A percentile compares a stretch with the other conserved stretches of the same genome.
Conservation (phyloP, 306 rosid genomes). For the Trifolium subterraneum region DNA sequence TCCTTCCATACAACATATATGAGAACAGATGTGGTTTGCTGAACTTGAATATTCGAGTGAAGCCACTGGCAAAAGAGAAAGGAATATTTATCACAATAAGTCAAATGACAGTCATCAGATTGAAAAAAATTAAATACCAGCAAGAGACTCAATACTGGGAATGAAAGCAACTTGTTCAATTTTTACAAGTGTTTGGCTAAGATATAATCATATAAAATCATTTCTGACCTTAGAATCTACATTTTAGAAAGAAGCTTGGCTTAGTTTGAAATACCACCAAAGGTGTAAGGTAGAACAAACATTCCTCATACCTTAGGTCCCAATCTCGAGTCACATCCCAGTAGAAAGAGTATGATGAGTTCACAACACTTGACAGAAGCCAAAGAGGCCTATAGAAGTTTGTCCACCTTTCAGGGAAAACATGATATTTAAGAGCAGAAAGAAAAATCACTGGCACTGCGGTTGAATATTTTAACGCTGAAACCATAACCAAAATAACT, state of each 20-base stretch:
- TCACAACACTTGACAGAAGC: constrained; percentile 90
- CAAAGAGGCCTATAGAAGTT: constrained; percentile 94
- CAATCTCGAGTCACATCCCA: constrained; percentile 99
- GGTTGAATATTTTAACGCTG: constrained; percentile 95
- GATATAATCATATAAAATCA: constrained; percentile 25
- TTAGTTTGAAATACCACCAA: constrained; percentile 23
- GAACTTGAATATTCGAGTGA: constrained; percentile 90
- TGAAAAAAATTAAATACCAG: constrained; percentile 24
- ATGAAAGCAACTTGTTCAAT: constrained; percentile 21
- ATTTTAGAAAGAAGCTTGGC: constrained; percentile 26
- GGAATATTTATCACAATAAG: constrained; percentile 34
- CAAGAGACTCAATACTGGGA: constrained; percentile 22
- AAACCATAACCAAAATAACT: constrained; percentile 54
- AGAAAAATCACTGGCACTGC: constrained; percentile 96
- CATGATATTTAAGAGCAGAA: constrained; percentile 92
- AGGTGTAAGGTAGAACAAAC: constrained; percentile 27
- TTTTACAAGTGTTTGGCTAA: constrained; percentile 28
- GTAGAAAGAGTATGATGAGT: constrained; percentile 94
- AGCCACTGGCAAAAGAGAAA: constrained; percentile 66
- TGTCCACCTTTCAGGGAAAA: constrained; percentile 83
- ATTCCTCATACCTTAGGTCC: constrained; percentile 83
- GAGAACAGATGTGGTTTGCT: constrained; percentile 65
- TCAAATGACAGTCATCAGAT: constrained; percentile 9
- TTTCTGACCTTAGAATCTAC: constrained; percentile 24
- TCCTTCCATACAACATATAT: constrained; percentile 66